Percentiles rank a stretch among this genome's conserved stretches.
Conservation (phyloP, 495 filamentous ascomycete species). For the Hypoxylon rickii region DNA sequence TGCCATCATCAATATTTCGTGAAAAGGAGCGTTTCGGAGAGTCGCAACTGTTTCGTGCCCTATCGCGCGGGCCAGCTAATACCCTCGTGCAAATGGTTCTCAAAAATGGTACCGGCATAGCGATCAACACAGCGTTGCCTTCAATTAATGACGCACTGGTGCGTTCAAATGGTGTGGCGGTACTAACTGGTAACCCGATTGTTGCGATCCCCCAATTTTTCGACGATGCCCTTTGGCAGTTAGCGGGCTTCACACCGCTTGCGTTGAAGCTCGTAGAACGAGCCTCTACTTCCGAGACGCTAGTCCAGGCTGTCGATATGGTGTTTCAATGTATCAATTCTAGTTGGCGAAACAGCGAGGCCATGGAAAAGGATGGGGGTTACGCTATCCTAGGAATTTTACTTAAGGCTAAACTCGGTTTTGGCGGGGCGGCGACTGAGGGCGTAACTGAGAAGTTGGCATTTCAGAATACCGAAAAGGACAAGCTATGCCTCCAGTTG, state of each 20-base stretch:
- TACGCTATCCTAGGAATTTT: conserved; percentile 84
- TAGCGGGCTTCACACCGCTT: conserved; percentile 85
- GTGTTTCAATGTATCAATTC: conserved; percentile 81
- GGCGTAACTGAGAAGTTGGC: conserved; percentile 42
- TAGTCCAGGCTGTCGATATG: conserved; percentile 79
- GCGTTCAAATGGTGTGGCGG: conserved; percentile 74
- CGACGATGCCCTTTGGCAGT: conserved; percentile 90
- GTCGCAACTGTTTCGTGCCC: conserved; percentile 71
- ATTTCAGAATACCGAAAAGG: conserved; percentile 59
- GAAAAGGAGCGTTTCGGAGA: conserved; percentile 76
- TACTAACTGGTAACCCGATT: conserved; percentile 84
- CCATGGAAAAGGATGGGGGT: conserved; percentile 94
- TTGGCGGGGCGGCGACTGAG: conserved; percentile 48
- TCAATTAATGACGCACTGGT: conserved; percentile 87
- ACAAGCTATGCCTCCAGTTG: conserved; percentile 68
- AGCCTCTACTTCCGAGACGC: conserved; percentile 66
- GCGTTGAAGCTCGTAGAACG: conserved; percentile 81
- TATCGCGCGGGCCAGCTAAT: conserved; percentile 74
- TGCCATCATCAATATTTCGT: conserved; percentile 75
- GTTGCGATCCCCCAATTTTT: conserved; percentile 77
- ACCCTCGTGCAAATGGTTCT: conserved; percentile 73
- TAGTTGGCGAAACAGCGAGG: conserved; percentile 97
- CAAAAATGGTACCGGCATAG: conserved; percentile 75
- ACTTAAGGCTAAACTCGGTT: conserved; percentile 75
- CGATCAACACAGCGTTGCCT: conserved; percentile 85